Conservation (phyloP, 805 yeast species). For the Geotrichum ghanense region DNA sequence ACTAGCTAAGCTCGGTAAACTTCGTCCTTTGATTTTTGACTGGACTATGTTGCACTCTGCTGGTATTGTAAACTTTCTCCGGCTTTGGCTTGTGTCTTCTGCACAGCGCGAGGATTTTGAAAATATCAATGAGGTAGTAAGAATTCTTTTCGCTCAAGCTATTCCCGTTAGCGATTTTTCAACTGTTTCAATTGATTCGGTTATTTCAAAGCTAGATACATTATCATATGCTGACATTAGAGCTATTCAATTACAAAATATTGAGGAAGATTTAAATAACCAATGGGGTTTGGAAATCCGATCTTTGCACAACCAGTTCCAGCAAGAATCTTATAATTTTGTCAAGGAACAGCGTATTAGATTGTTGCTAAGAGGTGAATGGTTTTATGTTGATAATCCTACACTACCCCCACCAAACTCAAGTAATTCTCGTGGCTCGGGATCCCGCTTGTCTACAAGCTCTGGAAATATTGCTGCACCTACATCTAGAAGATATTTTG, state of each 20-base stretch:
- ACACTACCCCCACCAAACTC: conserved; percentile 8
- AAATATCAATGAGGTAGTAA: conserved; percentile 37
- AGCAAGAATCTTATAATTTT: conserved; percentile 52
- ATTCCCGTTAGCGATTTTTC: conserved; percentile 15
- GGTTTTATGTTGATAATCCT: conserved; percentile 64
- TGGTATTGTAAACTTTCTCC: conserved; percentile 45
- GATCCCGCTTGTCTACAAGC: not conserved
- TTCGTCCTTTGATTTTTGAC: conserved; percentile 18
- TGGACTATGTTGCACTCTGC: conserved; percentile 47
- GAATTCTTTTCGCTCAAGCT: conserved; percentile 22
- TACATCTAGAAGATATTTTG: conserved; percentile 37
- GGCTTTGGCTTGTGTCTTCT: conserved; percentile 54
- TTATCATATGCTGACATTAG: conserved; percentile 41
- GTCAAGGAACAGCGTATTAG: conserved; percentile 67
- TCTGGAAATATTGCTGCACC: not conserved
- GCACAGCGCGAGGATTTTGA: conserved; percentile 44
- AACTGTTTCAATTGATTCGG: conserved; percentile 30
- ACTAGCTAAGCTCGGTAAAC: conserved; percentile 12
- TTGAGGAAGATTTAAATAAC: conserved; percentile 20
- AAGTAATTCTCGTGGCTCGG: not conserved
- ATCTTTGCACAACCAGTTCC: conserved; percentile 39
- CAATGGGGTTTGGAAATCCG: conserved; percentile 37
- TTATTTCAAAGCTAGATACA: conserved; percentile 32
- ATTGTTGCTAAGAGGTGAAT: conserved; percentile 62
- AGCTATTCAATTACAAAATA: conserved; percentile 36